Conservation (phyloP, 1,139 yeast species). For the Kodamaea sp. region DNA sequence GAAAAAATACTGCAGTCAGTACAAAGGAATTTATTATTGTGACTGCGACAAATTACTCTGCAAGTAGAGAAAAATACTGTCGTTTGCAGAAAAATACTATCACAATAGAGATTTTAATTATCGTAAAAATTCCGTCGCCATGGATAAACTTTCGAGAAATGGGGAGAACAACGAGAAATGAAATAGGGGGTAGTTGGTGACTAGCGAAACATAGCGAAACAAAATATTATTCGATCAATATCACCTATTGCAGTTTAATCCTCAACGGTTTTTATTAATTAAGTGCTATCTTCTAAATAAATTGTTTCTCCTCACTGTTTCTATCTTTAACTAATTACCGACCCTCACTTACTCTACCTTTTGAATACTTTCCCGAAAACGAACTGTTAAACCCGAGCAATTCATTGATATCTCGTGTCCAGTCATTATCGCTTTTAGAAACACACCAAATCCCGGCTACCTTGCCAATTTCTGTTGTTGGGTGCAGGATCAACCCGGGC, state of each 20-base stretch:
- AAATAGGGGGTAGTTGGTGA: background rate
- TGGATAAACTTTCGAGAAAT: no score
- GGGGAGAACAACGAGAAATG: no score
- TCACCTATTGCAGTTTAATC: background rate
- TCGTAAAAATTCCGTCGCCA: no score
- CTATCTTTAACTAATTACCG: background rate
- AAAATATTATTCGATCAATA: slow-evolving; percentile 4
- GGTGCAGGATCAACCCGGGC: slow-evolving; percentile 1
- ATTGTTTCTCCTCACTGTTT: background rate
- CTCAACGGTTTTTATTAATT: background rate
- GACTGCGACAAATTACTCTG: no score
- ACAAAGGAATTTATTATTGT: no score
- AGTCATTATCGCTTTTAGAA: slow-evolving; percentile 76
- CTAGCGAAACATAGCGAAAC: background rate
- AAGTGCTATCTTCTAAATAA: background rate
- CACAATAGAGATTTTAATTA: no score
- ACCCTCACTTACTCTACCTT: background rate
- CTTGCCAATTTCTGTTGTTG: slow-evolving; percentile 7
- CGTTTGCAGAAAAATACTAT: no score
- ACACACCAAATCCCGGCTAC: slow-evolving; percentile 82
- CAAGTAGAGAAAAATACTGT: no score
- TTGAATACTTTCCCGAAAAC: slow-evolving; percentile 43
- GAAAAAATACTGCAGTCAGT: no score
- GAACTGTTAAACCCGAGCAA: slow-evolving; percentile 84
- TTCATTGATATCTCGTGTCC: slow-evolving; percentile 88